phyloP scores from a whole-genome alignment of 169 alveolate species.

The Besnoitia besnoiti region DNA sequence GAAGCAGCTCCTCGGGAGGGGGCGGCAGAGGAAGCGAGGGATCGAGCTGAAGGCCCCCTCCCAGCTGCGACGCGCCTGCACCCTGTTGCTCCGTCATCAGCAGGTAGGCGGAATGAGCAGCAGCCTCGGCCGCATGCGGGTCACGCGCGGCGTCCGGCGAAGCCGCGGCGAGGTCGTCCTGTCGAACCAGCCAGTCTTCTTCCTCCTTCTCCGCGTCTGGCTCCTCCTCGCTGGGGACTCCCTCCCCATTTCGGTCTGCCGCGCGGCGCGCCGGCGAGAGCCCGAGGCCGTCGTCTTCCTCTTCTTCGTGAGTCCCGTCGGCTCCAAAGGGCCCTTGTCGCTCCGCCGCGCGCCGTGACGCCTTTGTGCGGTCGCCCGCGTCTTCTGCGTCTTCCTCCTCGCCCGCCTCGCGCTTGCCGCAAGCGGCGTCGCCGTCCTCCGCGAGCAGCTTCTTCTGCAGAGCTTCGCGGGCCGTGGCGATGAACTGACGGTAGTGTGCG shows the following conservation, averaged over 20 bases:
- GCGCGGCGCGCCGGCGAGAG: background rate
- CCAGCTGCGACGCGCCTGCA: background rate
- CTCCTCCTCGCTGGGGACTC: background rate
- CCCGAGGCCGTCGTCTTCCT: slow-evolving; percentile 33
- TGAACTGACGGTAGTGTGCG: background rate
- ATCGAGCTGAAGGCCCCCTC: background rate
- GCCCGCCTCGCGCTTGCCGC: background rate
- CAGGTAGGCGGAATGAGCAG: no score
- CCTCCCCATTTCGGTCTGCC: slow-evolving; percentile 28
- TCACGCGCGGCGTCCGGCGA: no score
- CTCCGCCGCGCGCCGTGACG: background rate
- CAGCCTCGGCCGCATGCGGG: no score
- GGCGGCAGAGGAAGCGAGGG: background rate
- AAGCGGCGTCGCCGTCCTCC: background rate
- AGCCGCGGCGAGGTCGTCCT: background rate
- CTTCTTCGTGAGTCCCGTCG: background rate
- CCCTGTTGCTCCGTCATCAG: no score
- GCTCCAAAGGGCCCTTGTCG: background rate
- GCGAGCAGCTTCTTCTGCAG: background rate
- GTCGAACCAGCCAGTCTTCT: background rate
- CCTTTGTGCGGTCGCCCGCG: background rate
- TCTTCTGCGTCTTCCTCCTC: slow-evolving; percentile 7
- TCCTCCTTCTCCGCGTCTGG: slow-evolving; percentile 5
- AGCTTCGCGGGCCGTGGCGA: background rate
- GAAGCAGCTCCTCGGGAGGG: background rate